These are phyloP conservation scores for Fraxinus cuspidata DNA, from an alignment of 257 asterid genomes.

Conservation along the genomic window DNA sequence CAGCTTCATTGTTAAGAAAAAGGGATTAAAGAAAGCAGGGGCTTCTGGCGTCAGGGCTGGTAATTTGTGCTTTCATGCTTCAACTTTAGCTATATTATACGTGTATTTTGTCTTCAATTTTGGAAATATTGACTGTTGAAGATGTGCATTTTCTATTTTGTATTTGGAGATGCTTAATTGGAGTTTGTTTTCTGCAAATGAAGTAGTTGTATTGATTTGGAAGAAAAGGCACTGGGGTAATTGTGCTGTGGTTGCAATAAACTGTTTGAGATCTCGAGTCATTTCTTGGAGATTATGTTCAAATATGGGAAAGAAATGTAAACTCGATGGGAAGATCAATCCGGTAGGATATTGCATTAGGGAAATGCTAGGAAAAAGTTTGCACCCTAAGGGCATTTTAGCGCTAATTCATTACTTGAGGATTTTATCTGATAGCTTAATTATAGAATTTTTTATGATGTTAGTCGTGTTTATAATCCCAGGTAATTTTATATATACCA, in stretches of 20 bases:
- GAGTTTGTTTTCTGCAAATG: conserved; percentile 3
- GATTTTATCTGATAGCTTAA: background rate
- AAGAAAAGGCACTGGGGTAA: background rate
- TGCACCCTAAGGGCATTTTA: background rate
- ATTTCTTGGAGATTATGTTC: background rate
- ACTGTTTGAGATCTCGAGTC: conserved; percentile 22
- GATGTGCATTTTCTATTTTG: conserved; percentile 6
- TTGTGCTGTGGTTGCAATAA: conserved; percentile 16
- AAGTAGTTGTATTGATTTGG: conserved; percentile 3
- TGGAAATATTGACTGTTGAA: conserved; percentile 9
- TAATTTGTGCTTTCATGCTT: conserved; percentile 19
- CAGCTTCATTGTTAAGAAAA: conserved; percentile 91
- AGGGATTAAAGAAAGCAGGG: conserved; percentile 84
- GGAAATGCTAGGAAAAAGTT: background rate
- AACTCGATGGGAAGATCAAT: background rate
- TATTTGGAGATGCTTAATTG: background rate
- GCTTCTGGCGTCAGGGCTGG: conserved; percentile 88
- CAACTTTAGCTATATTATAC: conserved; percentile 3
- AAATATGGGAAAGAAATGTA: background rate
- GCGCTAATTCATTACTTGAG: background rate
- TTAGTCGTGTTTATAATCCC: background rate
- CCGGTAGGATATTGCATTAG: background rate
- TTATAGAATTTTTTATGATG: background rate
- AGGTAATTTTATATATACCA: background rate
- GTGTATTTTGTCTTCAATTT: background rate